phyloP scores from a whole-genome alignment of 192 early-diverging fungal genomes.

The Entomortierella chlamydospora region DNA sequence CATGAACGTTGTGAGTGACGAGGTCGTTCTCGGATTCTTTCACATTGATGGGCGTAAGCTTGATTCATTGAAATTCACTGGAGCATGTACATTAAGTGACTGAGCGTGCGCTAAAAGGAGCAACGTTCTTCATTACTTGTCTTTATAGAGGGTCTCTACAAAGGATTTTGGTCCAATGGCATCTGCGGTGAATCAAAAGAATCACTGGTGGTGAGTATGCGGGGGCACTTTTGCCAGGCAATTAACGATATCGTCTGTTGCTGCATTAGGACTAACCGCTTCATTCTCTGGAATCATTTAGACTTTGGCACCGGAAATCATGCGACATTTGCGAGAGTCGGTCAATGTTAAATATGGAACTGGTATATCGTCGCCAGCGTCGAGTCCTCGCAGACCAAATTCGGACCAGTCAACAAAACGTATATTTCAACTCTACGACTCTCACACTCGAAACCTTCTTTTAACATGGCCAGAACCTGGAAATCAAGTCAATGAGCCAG shows the following conservation, averaged over 20 bases:
- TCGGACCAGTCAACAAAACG: slow-evolving; percentile 43
- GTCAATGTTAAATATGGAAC: slow-evolving; percentile 10
- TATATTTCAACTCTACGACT: slow-evolving; percentile 59
- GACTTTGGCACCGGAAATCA: slow-evolving; percentile 47
- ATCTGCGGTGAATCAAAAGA: slow-evolving; percentile 52
- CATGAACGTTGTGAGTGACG: slow-evolving; percentile 60
- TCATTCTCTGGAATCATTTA: slow-evolving; percentile 1
- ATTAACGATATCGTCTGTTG: too few species aligned
- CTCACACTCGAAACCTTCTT: slow-evolving; percentile 38
- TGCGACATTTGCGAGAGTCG: slow-evolving; percentile 37
- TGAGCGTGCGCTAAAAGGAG: too few species aligned
- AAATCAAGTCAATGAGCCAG: slow-evolving; percentile 12
- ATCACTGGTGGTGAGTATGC: slow-evolving; percentile 31
- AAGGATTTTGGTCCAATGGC: slow-evolving; percentile 54
- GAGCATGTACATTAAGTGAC: too few species aligned
- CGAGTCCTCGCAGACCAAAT: slow-evolving; percentile 16
- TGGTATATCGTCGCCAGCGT: background rate
- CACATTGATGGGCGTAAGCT: slow-evolving; percentile 57
- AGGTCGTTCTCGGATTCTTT: slow-evolving; percentile 59
- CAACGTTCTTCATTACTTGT: background rate
- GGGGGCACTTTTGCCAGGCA: too few species aligned
- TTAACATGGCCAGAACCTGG: slow-evolving; percentile 57
- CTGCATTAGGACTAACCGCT: background rate
- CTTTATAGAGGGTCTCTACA: slow-evolving; percentile 46
- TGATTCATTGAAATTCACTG: slow-evolving; percentile 1